Evolutionary conservation across 345 rosid species (phyloP).

Genomic region (Triadica sebifera): DNA sequence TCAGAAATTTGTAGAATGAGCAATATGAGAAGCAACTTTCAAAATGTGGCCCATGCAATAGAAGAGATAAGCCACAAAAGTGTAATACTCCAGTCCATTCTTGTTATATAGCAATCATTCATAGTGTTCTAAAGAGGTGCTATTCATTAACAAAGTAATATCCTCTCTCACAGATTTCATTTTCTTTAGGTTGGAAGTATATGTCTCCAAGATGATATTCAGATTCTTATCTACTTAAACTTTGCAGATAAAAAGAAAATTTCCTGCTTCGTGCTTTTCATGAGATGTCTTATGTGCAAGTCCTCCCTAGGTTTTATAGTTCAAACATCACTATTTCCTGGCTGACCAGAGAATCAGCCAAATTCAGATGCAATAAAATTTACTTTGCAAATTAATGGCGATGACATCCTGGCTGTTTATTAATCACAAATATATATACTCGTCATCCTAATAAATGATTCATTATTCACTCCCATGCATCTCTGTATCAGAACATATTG

Average conservation of each 20-base stretch:
- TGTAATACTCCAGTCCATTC: not conserved
- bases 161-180: not conserved
- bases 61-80: not conserved
- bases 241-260: not conserved
- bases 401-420: not conserved
- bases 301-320: not conserved
- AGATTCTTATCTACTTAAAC: not conserved
- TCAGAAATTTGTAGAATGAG: not conserved
- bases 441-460: not conserved
- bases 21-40: not conserved
- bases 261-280: not conserved
- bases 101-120: not conserved
- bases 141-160: not conserved
- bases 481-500: not conserved
- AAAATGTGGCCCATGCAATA: not conserved
- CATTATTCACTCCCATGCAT: not conserved
- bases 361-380: not conserved
- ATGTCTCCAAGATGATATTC: not conserved
- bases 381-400: not conserved
- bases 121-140: not conserved
- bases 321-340: not conserved
- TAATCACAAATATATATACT: not conserved
- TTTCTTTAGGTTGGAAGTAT: not conserved
- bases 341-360: not conserved
- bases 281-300: not conserved